Base-by-base conservation (phyloP, 805 yeast genomes). In the Lipomyces spencermartinsiae region DNA sequence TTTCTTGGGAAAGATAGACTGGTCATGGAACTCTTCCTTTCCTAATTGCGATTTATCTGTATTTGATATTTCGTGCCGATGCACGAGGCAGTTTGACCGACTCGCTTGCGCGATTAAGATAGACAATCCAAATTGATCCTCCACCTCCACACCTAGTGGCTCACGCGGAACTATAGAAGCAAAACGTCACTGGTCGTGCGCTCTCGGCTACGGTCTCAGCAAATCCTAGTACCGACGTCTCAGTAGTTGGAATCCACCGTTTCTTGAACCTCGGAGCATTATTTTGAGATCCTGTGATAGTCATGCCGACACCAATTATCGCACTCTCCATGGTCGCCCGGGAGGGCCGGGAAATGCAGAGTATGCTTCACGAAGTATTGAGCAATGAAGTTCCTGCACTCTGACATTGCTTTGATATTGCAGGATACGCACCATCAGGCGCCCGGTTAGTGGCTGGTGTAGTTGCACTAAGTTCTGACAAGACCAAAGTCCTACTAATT, bases 371-470 rank as follows among this genome's bases (percentile, higher is more conserved):
- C 53, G n/a, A 4, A 14, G 43, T 43, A 9, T 33, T 29, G 16
- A 25, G 33, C 14, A n/a, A 16, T 53, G 49, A 43, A 43, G n/a
- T 43, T 54, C 19, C 22, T 33, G 37, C 29, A 8, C 16, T 33
- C 66, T 25, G 55, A 62, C 61, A 29, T 39, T 33, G 12, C 22
- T n/a, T 35, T 58, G 22, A 49, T 19, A 14, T 10, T 35, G 10
- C 51, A 69, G 72, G 71, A n/a, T 86, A 90, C 81, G 81, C 88
- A 71, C 71, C 83, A 69, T 66, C 76, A 1, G 96, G 96, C 1
- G 92, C 97, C 0, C 82, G 99, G 51, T 78, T 95, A 72, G 98
- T 95, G 8, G 97, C 98, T 3, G 99, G 99, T 0, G 91, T 97
- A 73, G 85, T 95, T 10, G 89, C 94, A 33, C 79, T 94, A 59